A percentile compares a stretch with the other conserved stretches of the same genome.
Conservation (phyloP, 192 early-diverging fungal genomes). For the Coemansia sp. region DNA sequence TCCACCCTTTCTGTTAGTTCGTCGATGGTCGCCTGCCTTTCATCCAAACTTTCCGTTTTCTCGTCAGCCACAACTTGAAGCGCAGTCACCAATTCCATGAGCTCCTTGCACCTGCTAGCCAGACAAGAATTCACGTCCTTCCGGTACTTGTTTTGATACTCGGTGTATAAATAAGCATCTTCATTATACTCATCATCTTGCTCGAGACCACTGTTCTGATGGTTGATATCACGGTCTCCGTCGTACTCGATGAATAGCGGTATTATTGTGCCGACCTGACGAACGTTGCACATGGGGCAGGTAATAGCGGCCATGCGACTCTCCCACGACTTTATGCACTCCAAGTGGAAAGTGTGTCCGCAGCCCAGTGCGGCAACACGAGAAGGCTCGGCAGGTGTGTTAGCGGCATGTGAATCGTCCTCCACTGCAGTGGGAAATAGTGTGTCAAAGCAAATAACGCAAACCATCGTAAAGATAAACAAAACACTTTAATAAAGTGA, state of each 20-base stretch:
- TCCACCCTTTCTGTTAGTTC: not conserved
- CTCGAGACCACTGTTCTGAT: not conserved
- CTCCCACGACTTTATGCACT: not conserved
- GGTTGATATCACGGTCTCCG: not conserved
- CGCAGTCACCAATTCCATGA: not conserved
- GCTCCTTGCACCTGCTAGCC: not conserved
- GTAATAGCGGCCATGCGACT: not conserved
- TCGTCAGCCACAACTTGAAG: not conserved
- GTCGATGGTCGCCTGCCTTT: not conserved
- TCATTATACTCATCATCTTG: not conserved
- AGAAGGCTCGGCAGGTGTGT: not conserved
- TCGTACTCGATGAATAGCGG: not conserved
- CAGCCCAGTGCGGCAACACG: not conserved
- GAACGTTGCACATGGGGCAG: not conserved
- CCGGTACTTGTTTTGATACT: not conserved
- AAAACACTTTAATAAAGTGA: not conserved
- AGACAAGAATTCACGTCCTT: not conserved
- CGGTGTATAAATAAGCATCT: not conserved
- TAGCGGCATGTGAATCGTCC: not conserved
- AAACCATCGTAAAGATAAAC: not conserved
- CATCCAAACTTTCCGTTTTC: not conserved
- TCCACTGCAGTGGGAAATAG: not conserved
- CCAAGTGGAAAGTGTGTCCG: slow-evolving; percentile 5
- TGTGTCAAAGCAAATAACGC: not conserved
- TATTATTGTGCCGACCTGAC: not conserved